These are phyloP conservation scores for Halophytophthora batemanensis DNA, from an alignment of 352 stramenopile species.

Conservation along the genomic window DNA sequence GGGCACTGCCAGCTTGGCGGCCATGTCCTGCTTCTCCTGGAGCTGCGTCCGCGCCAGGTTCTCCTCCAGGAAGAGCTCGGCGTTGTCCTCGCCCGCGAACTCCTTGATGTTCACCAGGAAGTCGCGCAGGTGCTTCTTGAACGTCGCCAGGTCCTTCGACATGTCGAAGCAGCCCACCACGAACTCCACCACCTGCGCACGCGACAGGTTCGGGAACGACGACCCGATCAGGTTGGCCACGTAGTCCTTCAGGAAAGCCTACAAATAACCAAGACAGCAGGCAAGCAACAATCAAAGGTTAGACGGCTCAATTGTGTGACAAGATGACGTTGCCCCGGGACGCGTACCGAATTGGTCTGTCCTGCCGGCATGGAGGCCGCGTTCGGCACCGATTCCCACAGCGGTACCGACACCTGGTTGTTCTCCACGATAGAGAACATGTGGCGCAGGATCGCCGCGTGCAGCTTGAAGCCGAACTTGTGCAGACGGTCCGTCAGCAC, in stretches of 20 bases:
- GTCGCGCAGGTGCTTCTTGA: slow-evolving; percentile 99
- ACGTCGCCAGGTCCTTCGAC: slow-evolving; percentile 95
- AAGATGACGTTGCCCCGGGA: no score
- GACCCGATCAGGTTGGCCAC: slow-evolving; percentile 95
- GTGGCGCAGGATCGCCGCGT: slow-evolving; percentile 95
- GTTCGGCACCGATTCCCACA: slow-evolving; percentile 92
- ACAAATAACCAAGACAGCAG: neutral
- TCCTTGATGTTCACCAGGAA: slow-evolving; percentile 99
- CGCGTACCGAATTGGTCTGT: slow-evolving; percentile 77
- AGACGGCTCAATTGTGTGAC: no score
- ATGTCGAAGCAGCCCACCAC: slow-evolving; percentile 97
- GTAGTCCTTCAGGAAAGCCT: slow-evolving; percentile 95
- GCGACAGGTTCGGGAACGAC: slow-evolving; percentile 96
- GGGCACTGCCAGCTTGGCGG: slow-evolving; percentile 83
- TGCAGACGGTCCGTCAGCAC: slow-evolving; percentile 99
- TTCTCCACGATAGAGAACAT: slow-evolving; percentile 98
- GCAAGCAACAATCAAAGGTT: neutral
- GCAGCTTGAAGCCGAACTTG: slow-evolving; percentile 99
- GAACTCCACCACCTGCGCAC: slow-evolving; percentile 94
- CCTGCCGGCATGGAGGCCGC: slow-evolving; percentile 49
- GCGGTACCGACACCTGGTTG: slow-evolving; percentile 94
- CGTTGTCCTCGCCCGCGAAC: slow-evolving; percentile 97
- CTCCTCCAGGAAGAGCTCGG: slow-evolving; percentile 96
- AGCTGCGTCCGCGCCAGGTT: slow-evolving; percentile 83
- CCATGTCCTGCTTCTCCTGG: slow-evolving; percentile 85